phyloP scores from a whole-genome alignment of 257 asterid genomes.

The Solanum habrochaites region DNA sequence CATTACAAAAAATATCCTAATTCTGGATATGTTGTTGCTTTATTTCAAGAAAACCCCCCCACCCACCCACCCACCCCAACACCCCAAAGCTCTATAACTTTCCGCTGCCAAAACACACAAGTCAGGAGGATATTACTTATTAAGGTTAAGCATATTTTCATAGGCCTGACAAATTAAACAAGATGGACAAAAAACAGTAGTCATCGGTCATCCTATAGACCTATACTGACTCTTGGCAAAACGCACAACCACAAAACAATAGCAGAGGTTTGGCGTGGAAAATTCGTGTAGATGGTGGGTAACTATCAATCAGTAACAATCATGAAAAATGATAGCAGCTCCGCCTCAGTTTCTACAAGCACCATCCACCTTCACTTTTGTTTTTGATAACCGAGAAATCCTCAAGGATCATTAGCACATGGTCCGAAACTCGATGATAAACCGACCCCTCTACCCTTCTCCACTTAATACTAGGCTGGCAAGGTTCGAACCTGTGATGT shows the following conservation, averaged over 20 bases:
- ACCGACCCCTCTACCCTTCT: background rate
- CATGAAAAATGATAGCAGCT: background rate
- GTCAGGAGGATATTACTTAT: background rate
- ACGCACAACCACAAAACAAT: background rate
- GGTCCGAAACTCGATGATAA: background rate
- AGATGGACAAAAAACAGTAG: background rate
- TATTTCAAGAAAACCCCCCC: background rate
- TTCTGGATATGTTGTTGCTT: background rate
- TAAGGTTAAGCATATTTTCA: background rate
- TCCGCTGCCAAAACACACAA: background rate
- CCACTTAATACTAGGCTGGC: background rate
- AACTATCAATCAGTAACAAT: background rate
- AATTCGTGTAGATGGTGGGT: background rate
- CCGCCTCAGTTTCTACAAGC: background rate
- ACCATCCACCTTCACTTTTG: background rate
- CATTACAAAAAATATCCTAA: background rate
- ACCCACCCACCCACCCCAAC: too few species aligned
- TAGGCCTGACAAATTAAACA: background rate
- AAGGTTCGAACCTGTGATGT: background rate
- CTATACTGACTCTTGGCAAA: background rate
- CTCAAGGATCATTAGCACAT: background rate
- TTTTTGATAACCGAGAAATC: background rate
- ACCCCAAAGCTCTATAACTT: background rate
- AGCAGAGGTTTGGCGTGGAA: background rate
- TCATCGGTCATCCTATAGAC: background rate